A percentile compares a stretch with the other conserved stretches of the same genome.
Evolutionary conservation across 2,329 filamentous ascomycete species (phyloP).

Genomic region (Pseudogymnoascus destructans): DNA sequence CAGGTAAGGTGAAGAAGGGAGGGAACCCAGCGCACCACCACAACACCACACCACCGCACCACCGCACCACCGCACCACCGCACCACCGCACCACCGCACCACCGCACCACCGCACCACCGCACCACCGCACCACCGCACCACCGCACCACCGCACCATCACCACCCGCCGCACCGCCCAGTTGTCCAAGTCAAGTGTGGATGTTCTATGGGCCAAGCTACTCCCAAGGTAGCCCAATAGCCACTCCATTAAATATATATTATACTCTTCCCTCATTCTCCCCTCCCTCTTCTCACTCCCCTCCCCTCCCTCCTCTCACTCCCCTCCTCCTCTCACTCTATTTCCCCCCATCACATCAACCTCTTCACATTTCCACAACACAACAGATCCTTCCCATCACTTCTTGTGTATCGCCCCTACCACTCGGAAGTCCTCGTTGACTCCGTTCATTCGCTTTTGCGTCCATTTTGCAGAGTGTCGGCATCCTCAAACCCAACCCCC

Average conservation of each 20-base stretch:
- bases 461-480: constrained; percentile 21
- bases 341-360: constrained; percentile 7
- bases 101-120: background rate
- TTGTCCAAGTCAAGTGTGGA: background rate
- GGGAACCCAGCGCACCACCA: background rate
- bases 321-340: constrained; percentile 11
- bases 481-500: constrained; percentile 11
- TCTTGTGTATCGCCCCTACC: constrained; percentile 24
- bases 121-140: no score
- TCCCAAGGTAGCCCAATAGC: background rate
- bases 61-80: background rate
- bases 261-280: constrained; percentile 1
- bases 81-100: no score
- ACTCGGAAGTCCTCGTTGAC: constrained; percentile 59
- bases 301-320: constrained; percentile 6
- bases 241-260: background rate
- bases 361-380: background rate
- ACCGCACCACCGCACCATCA: background rate
- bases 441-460: constrained; percentile 59
- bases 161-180: background rate
- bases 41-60: no score
- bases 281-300: constrained; percentile 10
- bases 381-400: background rate
- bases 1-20: background rate
- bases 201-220: background rate